Base-by-base conservation (phyloP, 2,329 filamentous ascomycete species). In the Fusarium oligoseptatum region DNA sequence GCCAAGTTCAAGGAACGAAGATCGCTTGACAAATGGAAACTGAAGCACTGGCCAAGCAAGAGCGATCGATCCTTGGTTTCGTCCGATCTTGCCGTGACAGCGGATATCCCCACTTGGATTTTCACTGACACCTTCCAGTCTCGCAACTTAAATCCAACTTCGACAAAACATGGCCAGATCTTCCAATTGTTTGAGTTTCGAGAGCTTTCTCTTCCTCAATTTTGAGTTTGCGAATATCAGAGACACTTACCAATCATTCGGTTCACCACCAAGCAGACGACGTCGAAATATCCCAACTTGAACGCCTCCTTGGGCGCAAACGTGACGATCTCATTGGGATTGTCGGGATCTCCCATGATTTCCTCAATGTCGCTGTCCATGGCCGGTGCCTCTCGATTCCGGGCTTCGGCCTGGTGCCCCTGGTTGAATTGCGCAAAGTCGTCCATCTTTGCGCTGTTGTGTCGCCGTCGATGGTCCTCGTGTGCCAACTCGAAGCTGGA, bases 251-350 rank as follows among this genome's bases (percentile, higher is more conserved):
- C 82, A 67, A 83, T 83, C 77, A 82, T 83, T 11, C 82, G 80
- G 66, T 83, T 83, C 29, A 83, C 68, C 11, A 83, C 77, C 32
- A 83, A 72, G 43, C 82, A 83, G 63, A 76, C 79, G 5, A 83
- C 80, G 60, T 83, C 82, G 24, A 83, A 79, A 57, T 82, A 83
- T 6, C 81, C 81, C 20, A 83, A 72, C 20, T 80, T 79, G 71
- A 83, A 83, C 20, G 77, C 74, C 62, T 83, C 81, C 22, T 78
- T 78, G 3, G 82, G 82, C 6, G 82, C 81, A 41, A 76, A 73
- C 3, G 81, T 83, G 14, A 82, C 75, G 60, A 83, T 82, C 52
- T 75, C 70, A 39, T 78, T 74, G 10, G 75, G 77, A 52, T 80
- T 76, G 43, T 76, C 74, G 1, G 66, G 60, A 29, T 70, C 66